Percentiles rank a stretch among this genome's conserved stretches.
These are phyloP conservation scores for Metschnikowia cubensis DNA, from an alignment of 805 yeast species.

Conservation along the genomic window DNA sequence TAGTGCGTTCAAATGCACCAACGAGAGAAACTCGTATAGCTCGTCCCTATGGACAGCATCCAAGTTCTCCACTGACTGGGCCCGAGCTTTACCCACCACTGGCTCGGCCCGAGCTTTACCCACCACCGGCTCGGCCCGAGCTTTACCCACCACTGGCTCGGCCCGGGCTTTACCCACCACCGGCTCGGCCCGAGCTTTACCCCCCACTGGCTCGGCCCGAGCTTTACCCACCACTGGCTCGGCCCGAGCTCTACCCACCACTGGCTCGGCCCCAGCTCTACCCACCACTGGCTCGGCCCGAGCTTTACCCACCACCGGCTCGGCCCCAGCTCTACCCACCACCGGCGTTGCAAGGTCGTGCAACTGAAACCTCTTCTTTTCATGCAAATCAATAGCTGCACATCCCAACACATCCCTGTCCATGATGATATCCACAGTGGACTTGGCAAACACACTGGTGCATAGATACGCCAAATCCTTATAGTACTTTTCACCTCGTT, in stretches of 20 bases:
- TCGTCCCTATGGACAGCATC: conserved; percentile 3
- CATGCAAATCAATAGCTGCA: not conserved
- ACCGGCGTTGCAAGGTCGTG: not conserved
- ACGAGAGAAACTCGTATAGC: conserved; percentile 13
- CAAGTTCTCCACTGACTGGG: not conserved
- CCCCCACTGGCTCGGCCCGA: no score
- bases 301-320: not conserved
- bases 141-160: not conserved
- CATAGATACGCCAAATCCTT: conserved; percentile 11
- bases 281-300: no score
- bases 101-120: no score
- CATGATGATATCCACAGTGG: not conserved
- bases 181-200: no score
- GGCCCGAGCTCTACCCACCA: not conserved
- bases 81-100: not conserved
- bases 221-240: not conserved
- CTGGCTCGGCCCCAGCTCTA: no score
- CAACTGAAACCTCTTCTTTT: not conserved
- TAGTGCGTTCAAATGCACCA: conserved; percentile 14
- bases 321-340: not conserved
- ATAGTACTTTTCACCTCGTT: conserved; percentile 1
- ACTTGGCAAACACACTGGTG: conserved; percentile 6
- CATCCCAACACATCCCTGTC: not conserved
- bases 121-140: not conserved
- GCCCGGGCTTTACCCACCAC: not conserved